Conservation (phyloP, 164 flowering plant species). For the Taxillus chinensis region DNA sequence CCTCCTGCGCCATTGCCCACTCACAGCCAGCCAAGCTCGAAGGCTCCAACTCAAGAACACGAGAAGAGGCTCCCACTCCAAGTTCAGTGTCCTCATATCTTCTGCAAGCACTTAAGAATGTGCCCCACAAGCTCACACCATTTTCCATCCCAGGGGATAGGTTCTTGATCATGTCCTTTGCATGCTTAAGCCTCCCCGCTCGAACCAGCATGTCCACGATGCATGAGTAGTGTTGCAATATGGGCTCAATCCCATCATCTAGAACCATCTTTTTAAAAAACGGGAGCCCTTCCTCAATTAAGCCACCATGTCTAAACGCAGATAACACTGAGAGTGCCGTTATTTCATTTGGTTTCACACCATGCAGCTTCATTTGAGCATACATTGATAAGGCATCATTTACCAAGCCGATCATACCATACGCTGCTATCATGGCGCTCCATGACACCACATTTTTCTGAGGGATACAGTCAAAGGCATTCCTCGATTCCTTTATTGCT, state of each 20-base stretch:
- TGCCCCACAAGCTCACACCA: slow-evolving; percentile 58
- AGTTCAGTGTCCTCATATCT: slow-evolving; percentile 30
- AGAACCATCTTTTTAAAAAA: slow-evolving; percentile 37
- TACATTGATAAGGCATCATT: slow-evolving; percentile 46
- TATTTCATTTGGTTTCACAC: slow-evolving; percentile 49
- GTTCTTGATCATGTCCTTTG: slow-evolving; percentile 37
- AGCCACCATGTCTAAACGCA: slow-evolving; percentile 82
- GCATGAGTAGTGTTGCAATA: slow-evolving; percentile 68
- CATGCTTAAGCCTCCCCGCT: slow-evolving; percentile 50
- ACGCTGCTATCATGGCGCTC: slow-evolving; percentile 73
- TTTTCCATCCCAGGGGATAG: slow-evolving; percentile 33
- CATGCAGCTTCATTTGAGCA: slow-evolving; percentile 38
- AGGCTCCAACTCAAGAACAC: slow-evolving; percentile 71
- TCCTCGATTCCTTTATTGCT: slow-evolving; percentile 41
- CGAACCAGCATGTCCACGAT: slow-evolving; percentile 71
- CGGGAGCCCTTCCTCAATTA: slow-evolving; percentile 53
- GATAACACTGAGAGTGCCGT: slow-evolving; percentile 59
- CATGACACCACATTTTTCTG: slow-evolving; percentile 51
- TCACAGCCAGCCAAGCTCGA: slow-evolving; percentile 45
- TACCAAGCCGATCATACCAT: slow-evolving; percentile 57
- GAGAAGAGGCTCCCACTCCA: slow-evolving; percentile 32
- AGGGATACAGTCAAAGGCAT: slow-evolving; percentile 47
- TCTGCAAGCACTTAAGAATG: slow-evolving; percentile 68
- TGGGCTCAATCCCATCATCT: slow-evolving; percentile 30
- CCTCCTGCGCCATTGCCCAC: slow-evolving; percentile 51